Percentiles rank a stretch among this genome's conserved stretches.
Evolutionary conservation across 495 filamentous ascomycete species (phyloP).

Genomic region (Penicillium longicatenatum): DNA sequence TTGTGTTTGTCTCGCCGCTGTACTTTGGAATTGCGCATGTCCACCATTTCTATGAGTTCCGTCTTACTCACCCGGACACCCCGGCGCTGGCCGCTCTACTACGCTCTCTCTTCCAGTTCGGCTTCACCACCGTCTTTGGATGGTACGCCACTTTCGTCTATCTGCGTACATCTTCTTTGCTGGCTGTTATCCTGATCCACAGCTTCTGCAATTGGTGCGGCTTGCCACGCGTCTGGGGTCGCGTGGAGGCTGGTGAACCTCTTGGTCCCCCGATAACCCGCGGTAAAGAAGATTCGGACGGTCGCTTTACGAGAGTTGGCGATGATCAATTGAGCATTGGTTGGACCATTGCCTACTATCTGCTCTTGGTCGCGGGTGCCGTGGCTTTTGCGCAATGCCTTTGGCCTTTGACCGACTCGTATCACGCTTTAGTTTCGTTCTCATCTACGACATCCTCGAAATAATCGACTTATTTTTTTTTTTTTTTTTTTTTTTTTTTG

Average conservation of each 20-base stretch:
- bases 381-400: constrained; percentile 66
- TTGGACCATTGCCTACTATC: constrained; percentile 81
- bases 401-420: constrained; percentile 70
- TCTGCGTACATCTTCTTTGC: constrained; percentile 78
- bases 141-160: constrained; percentile 92
- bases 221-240: constrained; percentile 82
- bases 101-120: constrained; percentile 79
- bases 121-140: constrained; percentile 92
- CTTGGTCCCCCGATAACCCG: constrained; percentile 33
- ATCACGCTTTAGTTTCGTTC: constrained; percentile 48
- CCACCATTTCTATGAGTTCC: constrained; percentile 96
- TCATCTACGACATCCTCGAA: not conserved
- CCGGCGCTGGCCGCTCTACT: constrained; percentile 59
- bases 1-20: constrained; percentile 79
- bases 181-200: constrained; percentile 73
- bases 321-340: constrained; percentile 37
- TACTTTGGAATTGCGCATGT: constrained; percentile 95
- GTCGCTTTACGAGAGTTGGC: constrained; percentile 17
- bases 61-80: constrained; percentile 73
- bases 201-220: constrained; percentile 93
- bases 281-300: constrained; percentile 45
- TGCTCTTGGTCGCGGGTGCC: constrained; percentile 69
- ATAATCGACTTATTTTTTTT: not conserved
- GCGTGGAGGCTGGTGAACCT: constrained; percentile 54
- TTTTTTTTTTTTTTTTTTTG: too few species aligned